Evolutionary conservation across 73 alveolate genomes (phyloP), one percentile per base, ranked within the genome.

Genomic region (Blepharisma stoltei): DNA sequence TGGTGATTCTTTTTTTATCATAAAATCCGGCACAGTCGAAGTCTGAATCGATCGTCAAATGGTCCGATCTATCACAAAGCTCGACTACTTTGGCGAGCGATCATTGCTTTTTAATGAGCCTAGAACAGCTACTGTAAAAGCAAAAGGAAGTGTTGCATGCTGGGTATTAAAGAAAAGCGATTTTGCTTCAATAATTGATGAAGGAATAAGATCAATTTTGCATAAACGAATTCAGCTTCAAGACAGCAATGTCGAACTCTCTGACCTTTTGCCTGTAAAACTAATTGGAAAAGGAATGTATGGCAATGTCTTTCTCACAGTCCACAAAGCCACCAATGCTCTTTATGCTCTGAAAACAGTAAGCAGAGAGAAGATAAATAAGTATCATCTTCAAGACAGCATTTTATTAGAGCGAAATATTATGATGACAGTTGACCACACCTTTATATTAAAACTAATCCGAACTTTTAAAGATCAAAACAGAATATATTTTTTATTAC

Each of bases 271-370:
- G 7, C 54, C 80, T 54, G 53, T 54, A 45, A 86, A 85, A 37
- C 70, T 78, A 55, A 48, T 93, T 27, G 98, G 93, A 14, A 44
- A 69, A 7, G 98, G 98, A 9, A 60, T 83, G 49, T 88, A 88
- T 67, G 93, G 96, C 18, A 77, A 66, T 43, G 92, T 90, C 11
- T 90, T 83, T 81, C 78, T 78, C 66, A 96, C 89, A n/a, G 86
- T 77, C 60, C 82, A 78, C 80, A 78, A 43, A 69, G 27, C 79
- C 38, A 44, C 25, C 46, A 23, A 5, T 8, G n/a, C 21, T 7
- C 65, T 69, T 69, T 69, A 38, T 43, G 65, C 65, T 44, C 20
- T 69, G 23, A 69, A 69, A 46, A 44, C 67, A 18, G 79, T 69
- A 46, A 20, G 20, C 25, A 23, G 79, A 14, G 20, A 43, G 23